Conservation (phyloP, 2,329 filamentous ascomycete genomes). For the Clarireedia paspali region DNA sequence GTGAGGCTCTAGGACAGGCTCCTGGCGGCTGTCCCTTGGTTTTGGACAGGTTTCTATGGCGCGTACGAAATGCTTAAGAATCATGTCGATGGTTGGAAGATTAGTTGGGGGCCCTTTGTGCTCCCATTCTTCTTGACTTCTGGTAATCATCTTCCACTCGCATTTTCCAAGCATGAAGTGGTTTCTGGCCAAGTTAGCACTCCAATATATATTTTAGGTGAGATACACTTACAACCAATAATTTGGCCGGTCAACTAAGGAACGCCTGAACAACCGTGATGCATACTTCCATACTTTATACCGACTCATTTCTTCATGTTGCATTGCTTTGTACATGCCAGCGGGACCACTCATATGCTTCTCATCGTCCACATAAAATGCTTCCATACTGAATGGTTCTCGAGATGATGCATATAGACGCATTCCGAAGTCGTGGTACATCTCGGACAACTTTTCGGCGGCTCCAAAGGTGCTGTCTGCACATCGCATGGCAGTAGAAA, state of each 20-base stretch:
- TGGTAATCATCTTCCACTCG: conserved; percentile 61
- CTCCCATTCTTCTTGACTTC: conserved; percentile 34
- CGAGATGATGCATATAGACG: conserved; percentile 62
- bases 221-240: conserved; percentile 49
- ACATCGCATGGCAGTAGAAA: conserved; percentile 50
- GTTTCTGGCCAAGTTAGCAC: conserved; percentile 36
- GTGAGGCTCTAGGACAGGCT: conserved; percentile 64
- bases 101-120: conserved; percentile 28
- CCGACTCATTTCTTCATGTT: conserved; percentile 48
- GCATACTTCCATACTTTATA: conserved; percentile 61
- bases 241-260: conserved; percentile 49
- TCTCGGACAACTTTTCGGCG: conserved; percentile 49
- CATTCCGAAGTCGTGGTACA: conserved; percentile 62
- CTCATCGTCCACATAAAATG: conserved; percentile 54
- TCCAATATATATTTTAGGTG: background rate
- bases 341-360: conserved; percentile 49
- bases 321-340: conserved; percentile 48
- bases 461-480: conserved; percentile 47
- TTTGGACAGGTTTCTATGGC: conserved; percentile 55
- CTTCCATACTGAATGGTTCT: conserved; percentile 60
- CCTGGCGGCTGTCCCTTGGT: conserved; percentile 49
- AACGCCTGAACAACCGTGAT: conserved; percentile 50
- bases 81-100: conserved; percentile 32
- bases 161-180: conserved; percentile 66
- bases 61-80: conserved; percentile 49